Evolutionary conservation across 257 asterid genomes (phyloP).

Genomic region (Jacaranda mimosifolia): DNA sequence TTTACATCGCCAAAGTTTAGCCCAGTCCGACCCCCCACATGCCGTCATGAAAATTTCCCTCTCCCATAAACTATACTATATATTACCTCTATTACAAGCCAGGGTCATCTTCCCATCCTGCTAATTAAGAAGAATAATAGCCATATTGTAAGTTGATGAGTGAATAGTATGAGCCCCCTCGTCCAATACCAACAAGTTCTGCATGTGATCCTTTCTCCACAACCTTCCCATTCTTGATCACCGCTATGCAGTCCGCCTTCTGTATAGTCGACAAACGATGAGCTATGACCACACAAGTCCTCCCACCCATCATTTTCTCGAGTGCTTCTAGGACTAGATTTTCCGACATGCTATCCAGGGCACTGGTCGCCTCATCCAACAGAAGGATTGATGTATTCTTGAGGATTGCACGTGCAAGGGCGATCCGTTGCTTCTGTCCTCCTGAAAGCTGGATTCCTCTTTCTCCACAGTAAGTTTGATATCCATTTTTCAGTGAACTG

Average conservation of each 20-base stretch:
- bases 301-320: slow-evolving; percentile 65
- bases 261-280: slow-evolving; percentile 75
- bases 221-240: slow-evolving; percentile 69
- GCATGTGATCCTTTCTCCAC: slow-evolving; percentile 78
- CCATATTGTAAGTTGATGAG: slow-evolving; percentile 56
- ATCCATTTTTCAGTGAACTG: slow-evolving; percentile 70
- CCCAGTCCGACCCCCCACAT: no score
- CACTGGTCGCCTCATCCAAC: slow-evolving; percentile 84
- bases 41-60: no score
- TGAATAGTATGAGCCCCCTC: slow-evolving; percentile 61
- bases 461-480: slow-evolving; percentile 75
- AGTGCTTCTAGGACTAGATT: slow-evolving; percentile 70
- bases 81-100: background rate
- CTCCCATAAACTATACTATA: no score
- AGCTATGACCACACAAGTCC: slow-evolving; percentile 74
- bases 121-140: no score
- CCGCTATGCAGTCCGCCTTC: slow-evolving; percentile 65
- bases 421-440: slow-evolving; percentile 80
- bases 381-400: slow-evolving; percentile 77
- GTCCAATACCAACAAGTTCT: slow-evolving; percentile 53
- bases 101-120: no score
- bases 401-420: slow-evolving; percentile 74
- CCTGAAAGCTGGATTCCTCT: slow-evolving; percentile 82
- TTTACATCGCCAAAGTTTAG: no score
- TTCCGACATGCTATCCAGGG: slow-evolving; percentile 69